Base-by-base conservation (phyloP, 345 rosid genomes). In the Pseudoturritis turrita region DNA sequence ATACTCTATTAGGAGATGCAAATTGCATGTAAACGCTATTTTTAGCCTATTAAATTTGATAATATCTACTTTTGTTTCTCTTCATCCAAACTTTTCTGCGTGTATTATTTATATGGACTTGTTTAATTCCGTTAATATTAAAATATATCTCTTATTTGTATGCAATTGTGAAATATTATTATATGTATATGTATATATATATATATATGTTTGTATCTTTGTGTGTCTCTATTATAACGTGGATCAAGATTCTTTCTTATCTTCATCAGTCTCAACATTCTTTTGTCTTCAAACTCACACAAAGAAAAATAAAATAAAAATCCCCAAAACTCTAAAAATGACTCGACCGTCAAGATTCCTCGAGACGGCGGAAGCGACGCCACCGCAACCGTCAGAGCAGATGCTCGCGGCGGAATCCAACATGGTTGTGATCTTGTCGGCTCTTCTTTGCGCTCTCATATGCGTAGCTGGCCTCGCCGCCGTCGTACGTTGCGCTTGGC, bases 401-500 rank as follows among this genome's bases (percentile, higher is more conserved):
- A 58, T 76, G 14, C 64, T 63, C 0, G 58, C 78, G 33, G 65
- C 82, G 10, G 88, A 88, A 67, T 84, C 92, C 2, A 86, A 90
- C 70, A 77, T 84, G 62, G 87, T 90, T 1, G 83, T 90, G 37
- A 80, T 84, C 63, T 74, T 88, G 46, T 92, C 91, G 0, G 86
- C 81, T 45, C 89, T 90, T 64, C 81, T 90, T 9, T 90, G 97
- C 67, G 90, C 91, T 23, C 78, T 90, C 51, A 87, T 90, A 26
- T 88, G 88, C 55, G 85, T 81, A 0, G 86, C 88, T 55, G 97
- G 95, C 2, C 81, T 90, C 49, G 75, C 85, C 10, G 92, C 90
- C 1, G 86, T 83, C 25, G 68, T 83, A 8, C 88, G 90, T 2
- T 87, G 92, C 72, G 83, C 92, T 50, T 85, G 88, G 72, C 73